Percentiles rank a stretch among this genome's conserved stretches.
These are phyloP conservation scores for Turnera subulata DNA, from an alignment of 345 rosid species.

Conservation along the genomic window DNA sequence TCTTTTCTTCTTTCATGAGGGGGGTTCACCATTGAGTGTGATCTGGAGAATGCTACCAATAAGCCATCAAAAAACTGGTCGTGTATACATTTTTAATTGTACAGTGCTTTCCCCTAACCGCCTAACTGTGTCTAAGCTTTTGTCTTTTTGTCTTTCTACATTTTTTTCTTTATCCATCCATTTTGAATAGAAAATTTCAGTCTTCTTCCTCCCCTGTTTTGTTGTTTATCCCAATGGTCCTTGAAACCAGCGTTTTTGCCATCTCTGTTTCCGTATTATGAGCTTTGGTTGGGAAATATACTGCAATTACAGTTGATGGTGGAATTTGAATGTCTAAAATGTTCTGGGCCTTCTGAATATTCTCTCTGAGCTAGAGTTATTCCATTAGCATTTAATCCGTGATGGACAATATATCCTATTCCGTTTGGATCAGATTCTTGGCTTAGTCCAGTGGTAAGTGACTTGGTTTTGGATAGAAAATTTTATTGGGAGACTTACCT, in stretches of 20 bases:
- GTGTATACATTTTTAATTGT: constrained; percentile 26
- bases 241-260: constrained; percentile 4
- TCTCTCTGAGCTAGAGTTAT: too few species aligned
- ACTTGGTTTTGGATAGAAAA: too few species aligned
- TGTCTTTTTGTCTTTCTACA: neutral
- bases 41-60: constrained; percentile 17
- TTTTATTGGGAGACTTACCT: too few species aligned
- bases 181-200: neutral
- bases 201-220: neutral
- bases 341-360: too few species aligned
- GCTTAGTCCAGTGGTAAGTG: too few species aligned
- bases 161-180: neutral
- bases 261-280: neutral
- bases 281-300: neutral
- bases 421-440: too few species aligned
- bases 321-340: too few species aligned
- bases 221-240: too few species aligned
- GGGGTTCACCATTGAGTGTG: constrained; percentile 44
- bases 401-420: too few species aligned
- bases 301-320: neutral
- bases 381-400: too few species aligned
- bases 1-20: constrained; percentile 46
- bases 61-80: constrained; percentile 17
- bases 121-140: neutral
- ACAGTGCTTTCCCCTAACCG: constrained; percentile 20